phyloP scores from a whole-genome alignment of 768 basidiomycete genomes.

The Rhizopogon sp. region DNA sequence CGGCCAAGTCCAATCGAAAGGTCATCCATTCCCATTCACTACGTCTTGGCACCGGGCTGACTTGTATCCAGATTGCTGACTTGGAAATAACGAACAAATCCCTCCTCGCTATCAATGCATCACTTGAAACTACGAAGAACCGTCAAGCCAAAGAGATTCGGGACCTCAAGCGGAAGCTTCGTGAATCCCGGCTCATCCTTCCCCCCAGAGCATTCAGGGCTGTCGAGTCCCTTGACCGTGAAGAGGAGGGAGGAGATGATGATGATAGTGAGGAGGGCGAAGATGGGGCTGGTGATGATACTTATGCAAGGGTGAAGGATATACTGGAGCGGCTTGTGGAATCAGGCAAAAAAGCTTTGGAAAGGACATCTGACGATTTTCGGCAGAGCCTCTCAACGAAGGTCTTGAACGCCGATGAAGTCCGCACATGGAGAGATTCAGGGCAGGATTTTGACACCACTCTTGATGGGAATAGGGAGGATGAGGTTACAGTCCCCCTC shows the following conservation, averaged over 20 bases:
- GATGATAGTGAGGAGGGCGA: slow-evolving; percentile 39
- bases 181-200: slow-evolving; percentile 75
- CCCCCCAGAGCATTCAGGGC: slow-evolving; percentile 60
- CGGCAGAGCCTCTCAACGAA: slow-evolving; percentile 46
- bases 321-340: slow-evolving; percentile 60
- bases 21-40: slow-evolving; percentile 30
- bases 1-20: slow-evolving; percentile 86
- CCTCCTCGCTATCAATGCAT: slow-evolving; percentile 77
- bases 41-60: slow-evolving; percentile 1
- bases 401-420: slow-evolving; percentile 71
- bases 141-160: slow-evolving; percentile 82
- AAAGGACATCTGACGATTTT: slow-evolving; percentile 50
- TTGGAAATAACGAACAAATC: slow-evolving; percentile 89
- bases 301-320: slow-evolving; percentile 58
- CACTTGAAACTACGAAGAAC: slow-evolving; percentile 76
- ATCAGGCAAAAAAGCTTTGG: slow-evolving; percentile 57
- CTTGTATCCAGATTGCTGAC: slow-evolving; percentile 68
- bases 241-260: slow-evolving; percentile 38
- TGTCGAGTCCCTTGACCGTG: slow-evolving; percentile 44
- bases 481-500: slow-evolving; percentile 11
- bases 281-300: slow-evolving; percentile 43
- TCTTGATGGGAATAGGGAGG: slow-evolving; percentile 12
- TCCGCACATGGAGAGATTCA: slow-evolving; percentile 51
- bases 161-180: slow-evolving; percentile 74
- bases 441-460: slow-evolving; percentile 15